Percentiles rank a stretch among this genome's conserved stretches.
phyloP scores from a whole-genome alignment of 352 stramenopile species.

The Phytophthora pinifolia region DNA sequence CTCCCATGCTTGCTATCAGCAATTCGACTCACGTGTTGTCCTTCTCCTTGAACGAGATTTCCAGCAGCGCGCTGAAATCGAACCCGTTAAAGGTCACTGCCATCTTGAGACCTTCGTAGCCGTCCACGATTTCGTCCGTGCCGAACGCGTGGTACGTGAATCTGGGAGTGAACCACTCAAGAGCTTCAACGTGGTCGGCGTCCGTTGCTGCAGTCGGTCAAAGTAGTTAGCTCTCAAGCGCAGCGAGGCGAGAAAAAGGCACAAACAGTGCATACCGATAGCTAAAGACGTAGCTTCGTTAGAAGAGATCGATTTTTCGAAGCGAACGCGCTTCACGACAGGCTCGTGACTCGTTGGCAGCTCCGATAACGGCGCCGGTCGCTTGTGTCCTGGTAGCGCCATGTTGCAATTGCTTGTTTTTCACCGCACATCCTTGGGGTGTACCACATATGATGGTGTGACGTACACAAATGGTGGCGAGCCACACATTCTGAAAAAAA shows the following conservation, averaged over 20 bases:
- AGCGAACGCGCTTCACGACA: slow-evolving; percentile 64
- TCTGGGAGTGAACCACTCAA: slow-evolving; percentile 57
- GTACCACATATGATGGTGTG: too few relatives aligned
- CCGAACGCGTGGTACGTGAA: slow-evolving; percentile 87
- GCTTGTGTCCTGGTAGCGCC: slow-evolving; percentile 26
- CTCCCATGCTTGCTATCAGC: background rate
- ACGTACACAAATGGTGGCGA: too few relatives aligned
- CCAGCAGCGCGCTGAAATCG: slow-evolving; percentile 61
- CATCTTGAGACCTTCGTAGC: slow-evolving; percentile 60
- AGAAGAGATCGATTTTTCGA: slow-evolving; percentile 40
- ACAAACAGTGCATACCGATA: slow-evolving; percentile 42
- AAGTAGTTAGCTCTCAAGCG: slow-evolving; percentile 2
- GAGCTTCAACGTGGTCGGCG: slow-evolving; percentile 41
- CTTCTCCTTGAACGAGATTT: slow-evolving; percentile 54
- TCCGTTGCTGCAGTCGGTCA: slow-evolving; percentile 34
- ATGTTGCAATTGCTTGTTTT: slow-evolving; percentile 31
- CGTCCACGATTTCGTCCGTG: slow-evolving; percentile 67
- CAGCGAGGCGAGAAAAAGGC: background rate
- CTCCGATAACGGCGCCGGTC: slow-evolving; percentile 2
- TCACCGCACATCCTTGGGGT: too few relatives aligned
- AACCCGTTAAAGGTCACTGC: slow-evolving; percentile 62
- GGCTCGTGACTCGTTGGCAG: slow-evolving; percentile 9
- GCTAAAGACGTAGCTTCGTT: slow-evolving; percentile 58
- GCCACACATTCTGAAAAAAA: slow-evolving; percentile 11
- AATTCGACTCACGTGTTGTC: slow-evolving; percentile 35